phyloP scores from a whole-genome alignment of 805 yeast genomes.

The Debaryomyces tyrocola region DNA sequence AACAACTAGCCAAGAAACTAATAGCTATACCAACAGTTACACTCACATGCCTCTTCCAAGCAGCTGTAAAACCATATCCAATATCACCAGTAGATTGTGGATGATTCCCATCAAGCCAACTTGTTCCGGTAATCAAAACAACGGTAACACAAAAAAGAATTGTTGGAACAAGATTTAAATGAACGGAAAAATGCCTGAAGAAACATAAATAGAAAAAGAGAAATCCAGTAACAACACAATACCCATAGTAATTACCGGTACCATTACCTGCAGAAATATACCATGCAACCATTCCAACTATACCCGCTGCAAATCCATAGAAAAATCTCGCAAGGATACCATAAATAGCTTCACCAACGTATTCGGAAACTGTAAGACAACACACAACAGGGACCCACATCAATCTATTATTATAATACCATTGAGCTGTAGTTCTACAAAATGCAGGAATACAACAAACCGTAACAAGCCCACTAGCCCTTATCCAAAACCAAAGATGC shows the following conservation, averaged over 20 bases:
- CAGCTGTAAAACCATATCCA: conserved; percentile 29
- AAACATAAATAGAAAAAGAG: conserved; percentile 19
- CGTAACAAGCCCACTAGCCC: conserved; percentile 19
- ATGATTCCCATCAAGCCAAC: conserved; percentile 27
- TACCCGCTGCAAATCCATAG: not conserved
- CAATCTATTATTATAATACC: conserved; percentile 1
- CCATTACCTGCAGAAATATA: conserved; percentile 34
- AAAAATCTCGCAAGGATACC: not conserved
- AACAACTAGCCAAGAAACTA: conserved; percentile 28
- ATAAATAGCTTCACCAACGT: not conserved
- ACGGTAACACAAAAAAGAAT: conserved; percentile 27
- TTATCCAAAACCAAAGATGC: conserved; percentile 30
- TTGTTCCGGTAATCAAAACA: conserved; percentile 31
- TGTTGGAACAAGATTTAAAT: conserved; percentile 24
- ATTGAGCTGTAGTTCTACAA: conserved; percentile 14
- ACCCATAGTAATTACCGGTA: conserved; percentile 32
- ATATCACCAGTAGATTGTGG: conserved; percentile 14
- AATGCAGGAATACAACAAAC: conserved; percentile 26
- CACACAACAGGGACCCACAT: conserved; percentile 4
- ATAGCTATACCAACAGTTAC: conserved; percentile 29
- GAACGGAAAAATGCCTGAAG: conserved; percentile 32
- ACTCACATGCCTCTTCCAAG: conserved; percentile 25
- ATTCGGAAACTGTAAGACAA: not conserved
- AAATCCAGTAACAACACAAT: conserved; percentile 26
- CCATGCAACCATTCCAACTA: conserved; percentile 26